Base-by-base conservation (phyloP, 805 yeast genomes). In the Saccharomycopsis malanga region DNA sequence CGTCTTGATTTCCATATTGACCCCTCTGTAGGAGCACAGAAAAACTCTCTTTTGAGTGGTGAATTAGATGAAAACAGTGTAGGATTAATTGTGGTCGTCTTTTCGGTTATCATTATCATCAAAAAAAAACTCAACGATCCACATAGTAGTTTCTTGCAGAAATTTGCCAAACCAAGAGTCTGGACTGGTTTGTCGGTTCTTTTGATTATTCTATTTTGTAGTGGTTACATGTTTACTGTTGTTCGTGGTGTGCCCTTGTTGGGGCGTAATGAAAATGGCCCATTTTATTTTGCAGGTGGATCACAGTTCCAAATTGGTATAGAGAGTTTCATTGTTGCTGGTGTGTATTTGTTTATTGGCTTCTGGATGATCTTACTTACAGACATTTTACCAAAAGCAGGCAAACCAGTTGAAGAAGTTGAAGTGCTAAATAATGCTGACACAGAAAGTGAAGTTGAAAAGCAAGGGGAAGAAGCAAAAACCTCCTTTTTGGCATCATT, bases 301-400 rank as follows among this genome's bases (percentile, higher is more conserved):
- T 61, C 65, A 3, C 74, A 72, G 47, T 79, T 78, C 68, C 91
- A 83, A 62, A 78, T 83, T 61, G 91, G 93, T 0, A 63, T 75
- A 3, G 94, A 85, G 58, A 70, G 79, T 3, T 57, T 78, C 3
- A 60, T 81, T 2, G 72, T 82, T 5, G 71, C 76, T 2, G 59
- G 56, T 1, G 66, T 74, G 53, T 85, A 84, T 56, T 53, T 72
- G 4, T 54, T 63, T 0, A 65, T 83, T 53, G 76, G 73, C 0
- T 44, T 62, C 0, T 50, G 70, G 3, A 44, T 75, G n/a, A 56
- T 74, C 9, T 44, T 58, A 0, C 59, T 83, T 38, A 65, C 74
- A 3, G 58, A 62, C 22, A 22, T 47, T 15, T 27, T 47, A 25
- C 50, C 50, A 34, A 46, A 46, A 35, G 2, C 18, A n/a, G 18